These are phyloP conservation scores for Begonia fuchsioides DNA, from an alignment of 306 rosid species.

Conservation along the genomic window DNA sequence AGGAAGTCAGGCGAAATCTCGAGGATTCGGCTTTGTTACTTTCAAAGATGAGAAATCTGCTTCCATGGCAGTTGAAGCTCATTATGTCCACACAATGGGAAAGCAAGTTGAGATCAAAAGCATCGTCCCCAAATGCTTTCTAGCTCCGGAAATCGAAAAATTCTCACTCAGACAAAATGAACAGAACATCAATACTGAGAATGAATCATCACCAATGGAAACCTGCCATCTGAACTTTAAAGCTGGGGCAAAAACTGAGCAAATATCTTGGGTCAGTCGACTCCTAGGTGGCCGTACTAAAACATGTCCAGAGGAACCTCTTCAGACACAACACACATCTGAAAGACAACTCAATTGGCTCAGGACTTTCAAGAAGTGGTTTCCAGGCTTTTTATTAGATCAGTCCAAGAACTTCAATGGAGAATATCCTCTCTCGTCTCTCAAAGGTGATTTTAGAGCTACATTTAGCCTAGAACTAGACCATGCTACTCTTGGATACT, in stretches of 20 bases:
- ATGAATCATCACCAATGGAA: too few species aligned
- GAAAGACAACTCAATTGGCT: conserved; percentile 13
- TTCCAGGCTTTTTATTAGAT: conserved; percentile 15
- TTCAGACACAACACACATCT: too few species aligned
- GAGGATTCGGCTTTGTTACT: conserved; percentile 28
- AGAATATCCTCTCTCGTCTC: conserved; percentile 29
- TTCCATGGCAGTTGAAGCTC: conserved; percentile 17
- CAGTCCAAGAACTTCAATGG: conserved; percentile 16
- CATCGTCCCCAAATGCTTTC: conserved; percentile 9
- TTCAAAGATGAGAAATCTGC: conserved; percentile 24
- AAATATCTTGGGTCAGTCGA: conserved; percentile 12
- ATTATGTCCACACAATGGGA: conserved; percentile 12
- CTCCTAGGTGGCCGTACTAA: conserved; percentile 3
- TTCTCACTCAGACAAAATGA: conserved; percentile 6
- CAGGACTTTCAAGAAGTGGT: conserved; percentile 24
- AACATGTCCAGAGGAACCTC: conserved; percentile 8
- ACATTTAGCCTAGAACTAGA: conserved; percentile 23
- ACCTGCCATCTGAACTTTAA: too few species aligned
- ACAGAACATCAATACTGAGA: not conserved
- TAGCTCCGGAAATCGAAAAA: conserved; percentile 6
- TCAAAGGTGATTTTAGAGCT: conserved; percentile 23
- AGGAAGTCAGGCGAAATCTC: conserved; percentile 15
- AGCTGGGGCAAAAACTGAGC: conserved; percentile 3
- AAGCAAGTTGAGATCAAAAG: conserved; percentile 27
- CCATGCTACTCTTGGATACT: conserved; percentile 24